Percentiles rank a stretch among this genome's conserved stretches.
phyloP scores from a whole-genome alignment of 2,329 filamentous ascomycete genomes.

The Beauveria brongniartii region DNA sequence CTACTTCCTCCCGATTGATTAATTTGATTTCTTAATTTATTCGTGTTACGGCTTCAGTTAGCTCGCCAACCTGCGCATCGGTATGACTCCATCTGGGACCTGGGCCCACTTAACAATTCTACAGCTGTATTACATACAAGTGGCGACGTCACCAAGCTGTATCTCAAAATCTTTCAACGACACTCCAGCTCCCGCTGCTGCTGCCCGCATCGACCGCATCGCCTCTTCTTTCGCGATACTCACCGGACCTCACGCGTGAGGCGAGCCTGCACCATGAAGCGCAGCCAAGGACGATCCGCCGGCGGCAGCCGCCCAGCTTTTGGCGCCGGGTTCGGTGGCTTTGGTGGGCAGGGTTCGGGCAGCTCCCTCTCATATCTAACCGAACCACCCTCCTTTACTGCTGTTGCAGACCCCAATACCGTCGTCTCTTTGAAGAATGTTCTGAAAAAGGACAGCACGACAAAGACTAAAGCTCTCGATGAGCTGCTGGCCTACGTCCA shows the following conservation, averaged over 20 bases:
- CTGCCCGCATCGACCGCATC: background rate
- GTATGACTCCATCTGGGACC: conserved; percentile 6
- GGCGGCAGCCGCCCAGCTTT: background rate
- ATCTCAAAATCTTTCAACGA: conserved; percentile 1
- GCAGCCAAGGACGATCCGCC: conserved; percentile 1
- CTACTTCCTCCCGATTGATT: too few species aligned
- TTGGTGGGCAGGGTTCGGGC: conserved; percentile 31
- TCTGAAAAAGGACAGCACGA: conserved; percentile 85
- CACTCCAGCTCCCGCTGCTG: background rate
- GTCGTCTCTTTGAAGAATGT: conserved; percentile 90
- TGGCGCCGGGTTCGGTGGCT: conserved; percentile 30
- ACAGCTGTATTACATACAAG: background rate
- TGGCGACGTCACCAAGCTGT: conserved; percentile 4
- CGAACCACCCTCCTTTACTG: conserved; percentile 73
- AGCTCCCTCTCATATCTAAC: conserved; percentile 73
- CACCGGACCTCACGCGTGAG: background rate
- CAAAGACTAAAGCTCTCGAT: conserved; percentile 83
- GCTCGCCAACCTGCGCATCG: background rate
- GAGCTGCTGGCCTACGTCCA: conserved; percentile 64
- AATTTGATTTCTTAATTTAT: background rate
- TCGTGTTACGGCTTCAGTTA: background rate
- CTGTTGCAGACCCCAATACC: conserved; percentile 70
- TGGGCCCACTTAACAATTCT: conserved; percentile 6
- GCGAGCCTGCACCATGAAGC: conserved; percentile 3
- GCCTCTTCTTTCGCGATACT: background rate